Evolutionary conservation across 257 asterid species (phyloP).

Genomic region (Nicotiana otophora): DNA sequence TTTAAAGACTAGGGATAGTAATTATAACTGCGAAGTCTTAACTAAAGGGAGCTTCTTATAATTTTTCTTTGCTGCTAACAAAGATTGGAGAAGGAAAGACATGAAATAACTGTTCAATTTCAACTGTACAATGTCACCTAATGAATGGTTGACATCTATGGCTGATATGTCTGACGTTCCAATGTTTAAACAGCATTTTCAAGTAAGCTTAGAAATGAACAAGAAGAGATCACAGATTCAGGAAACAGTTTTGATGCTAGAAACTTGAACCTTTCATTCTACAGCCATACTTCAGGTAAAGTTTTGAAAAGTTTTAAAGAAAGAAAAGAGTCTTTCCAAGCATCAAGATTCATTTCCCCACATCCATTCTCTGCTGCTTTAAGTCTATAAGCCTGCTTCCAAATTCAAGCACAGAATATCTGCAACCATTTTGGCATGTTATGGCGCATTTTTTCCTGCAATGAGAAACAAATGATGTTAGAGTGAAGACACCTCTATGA

Average conservation of each 20-base stretch:
- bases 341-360: not conserved
- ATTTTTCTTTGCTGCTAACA: not conserved
- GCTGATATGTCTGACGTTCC: not conserved
- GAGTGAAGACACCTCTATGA: not conserved
- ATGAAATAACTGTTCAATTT: not conserved
- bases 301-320: not conserved
- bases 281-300: not conserved
- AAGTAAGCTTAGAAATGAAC: not conserved
- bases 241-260: not conserved
- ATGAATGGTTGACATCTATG: not conserved
- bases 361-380: not conserved
- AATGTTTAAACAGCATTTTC: not conserved
- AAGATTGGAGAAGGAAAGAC: not conserved
- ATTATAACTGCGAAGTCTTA: too few species aligned
- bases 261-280: not conserved
- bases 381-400: not conserved
- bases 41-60: not conserved
- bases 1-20: too few species aligned
- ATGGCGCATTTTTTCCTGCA: constrained; percentile 7
- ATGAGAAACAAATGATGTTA: not conserved
- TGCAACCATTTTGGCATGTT: not conserved
- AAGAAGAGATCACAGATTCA: not conserved
- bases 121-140: not conserved
- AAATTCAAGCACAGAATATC: not conserved
- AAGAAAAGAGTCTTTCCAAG: not conserved